Evolutionary conservation across 176 grass and related monocot species (phyloP).

Genomic region (Aegilops longissima): DNA sequence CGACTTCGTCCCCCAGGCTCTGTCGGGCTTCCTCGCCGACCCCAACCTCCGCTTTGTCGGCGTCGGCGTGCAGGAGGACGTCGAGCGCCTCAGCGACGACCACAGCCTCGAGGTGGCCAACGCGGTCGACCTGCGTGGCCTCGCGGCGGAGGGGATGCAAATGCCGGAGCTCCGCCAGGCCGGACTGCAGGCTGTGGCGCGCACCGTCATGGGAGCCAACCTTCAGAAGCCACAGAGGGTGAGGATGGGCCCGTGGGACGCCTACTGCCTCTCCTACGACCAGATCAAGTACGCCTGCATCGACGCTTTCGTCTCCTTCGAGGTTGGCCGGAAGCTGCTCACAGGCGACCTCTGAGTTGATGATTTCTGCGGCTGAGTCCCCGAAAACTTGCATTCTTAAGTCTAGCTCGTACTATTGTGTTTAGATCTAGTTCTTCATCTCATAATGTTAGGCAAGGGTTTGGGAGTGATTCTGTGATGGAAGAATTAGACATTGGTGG

Average conservation of each 20-base stretch:
- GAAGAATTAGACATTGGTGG: background rate
- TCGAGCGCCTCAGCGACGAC: slow-evolving; percentile 33
- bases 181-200: slow-evolving; percentile 35
- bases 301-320: slow-evolving; percentile 60
- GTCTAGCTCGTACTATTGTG: too few species aligned
- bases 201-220: slow-evolving; percentile 30
- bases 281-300: slow-evolving; percentile 52
- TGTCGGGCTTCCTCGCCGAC: slow-evolving; percentile 44
- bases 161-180: slow-evolving; percentile 39
- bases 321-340: slow-evolving; percentile 47
- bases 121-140: slow-evolving; percentile 34
- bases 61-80: slow-evolving; percentile 46
- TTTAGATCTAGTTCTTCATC: too few species aligned
- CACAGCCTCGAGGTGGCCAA: slow-evolving; percentile 11
- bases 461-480: background rate
- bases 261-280: slow-evolving; percentile 3
- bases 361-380: too few species aligned
- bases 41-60: slow-evolving; percentile 41
- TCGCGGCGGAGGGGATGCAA: slow-evolving; percentile 26
- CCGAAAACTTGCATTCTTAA: too few species aligned
- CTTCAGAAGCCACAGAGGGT: slow-evolving; percentile 40
- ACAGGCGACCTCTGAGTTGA: too few species aligned
- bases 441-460: too few species aligned
- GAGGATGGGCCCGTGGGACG: slow-evolving; percentile 60
- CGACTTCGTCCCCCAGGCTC: slow-evolving; percentile 38